A percentile compares a stretch with the other conserved stretches of the same genome.
phyloP scores from a whole-genome alignment of 1,139 yeast genomes.

The Saccharomyces pastorianus region DNA sequence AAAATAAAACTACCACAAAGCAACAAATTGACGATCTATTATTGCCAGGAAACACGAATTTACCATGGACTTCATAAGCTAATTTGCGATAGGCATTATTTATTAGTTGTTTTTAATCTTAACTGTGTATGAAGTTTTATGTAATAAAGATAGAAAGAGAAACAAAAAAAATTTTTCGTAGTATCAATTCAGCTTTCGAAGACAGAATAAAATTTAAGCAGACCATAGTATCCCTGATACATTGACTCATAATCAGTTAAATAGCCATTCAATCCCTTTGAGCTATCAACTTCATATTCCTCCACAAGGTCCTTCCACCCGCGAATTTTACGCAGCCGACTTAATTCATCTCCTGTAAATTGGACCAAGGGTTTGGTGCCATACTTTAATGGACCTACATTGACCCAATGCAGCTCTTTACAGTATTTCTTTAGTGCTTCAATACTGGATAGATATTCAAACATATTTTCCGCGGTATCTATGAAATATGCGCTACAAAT shows the following conservation, averaged over 20 bases:
- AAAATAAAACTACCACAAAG: not conserved
- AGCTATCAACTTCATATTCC: constrained; percentile 22
- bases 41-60: constrained; percentile 2
- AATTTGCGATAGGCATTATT: not conserved
- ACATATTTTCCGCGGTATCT: constrained; percentile 79
- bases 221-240: constrained; percentile 74
- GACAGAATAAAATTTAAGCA: constrained; percentile 38
- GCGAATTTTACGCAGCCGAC: constrained; percentile 40
- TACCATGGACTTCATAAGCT: not conserved
- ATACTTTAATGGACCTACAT: constrained; percentile 79
- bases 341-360: constrained; percentile 56
- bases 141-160: not conserved
- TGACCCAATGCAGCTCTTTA: constrained; percentile 59
- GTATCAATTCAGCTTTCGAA: constrained; percentile 3
- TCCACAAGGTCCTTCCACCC: constrained; percentile 56
- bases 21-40: constrained; percentile 2
- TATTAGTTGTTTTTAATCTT: not conserved
- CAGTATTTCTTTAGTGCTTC: constrained; percentile 40
- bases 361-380: constrained; percentile 82
- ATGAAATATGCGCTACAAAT: constrained; percentile 69
- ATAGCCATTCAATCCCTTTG: constrained; percentile 40
- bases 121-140: not conserved
- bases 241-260: constrained; percentile 56
- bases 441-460: constrained; percentile 62
- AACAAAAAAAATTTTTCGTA: not conserved